Base-by-base conservation (phyloP, 2,329 filamentous ascomycete genomes). In the Basipetospora chlamydospora region DNA sequence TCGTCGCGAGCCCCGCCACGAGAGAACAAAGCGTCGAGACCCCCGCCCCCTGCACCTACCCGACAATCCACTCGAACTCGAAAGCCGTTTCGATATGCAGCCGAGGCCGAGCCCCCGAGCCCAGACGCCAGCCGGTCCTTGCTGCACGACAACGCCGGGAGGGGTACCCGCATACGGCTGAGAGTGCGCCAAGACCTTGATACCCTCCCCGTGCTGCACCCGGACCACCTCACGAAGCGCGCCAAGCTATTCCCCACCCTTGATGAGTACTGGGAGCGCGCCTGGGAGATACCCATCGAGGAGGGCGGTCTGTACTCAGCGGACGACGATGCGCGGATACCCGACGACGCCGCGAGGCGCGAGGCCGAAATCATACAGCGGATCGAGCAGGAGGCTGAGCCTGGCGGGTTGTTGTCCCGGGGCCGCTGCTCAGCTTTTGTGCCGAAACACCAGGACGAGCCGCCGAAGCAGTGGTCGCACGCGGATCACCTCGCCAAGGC, bases 401-500 rank as follows among this genome's bases (percentile, higher is more conserved):
- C 77, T 5, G 87, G 86, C 12, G 84, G 85, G 2, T 53, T 86
- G 4, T 64, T 95, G 20, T 85, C 80, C 35, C 61, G 67, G 37
- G 73, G 76, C 41, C 66, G 69, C 41, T 88, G 82, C 51, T 78
- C 77, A 3, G 60, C 79, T 17, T 90, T 82, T 46, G 67, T 77
- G 13, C 81, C 82, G 0, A 82, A 90, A 43, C 64, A 74, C 10
- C 63, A 61, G 41, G 77, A 83, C 39, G 81, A 92, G 47, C 82
- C 82, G 0, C 71, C 75, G 0, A 68, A 71, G 36, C 84, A 90
- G 49, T 96, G 84, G 64, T 77, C 80, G n/a, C 86, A 92, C 46
- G 71, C 75, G 50, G 87, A 96, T 49, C 83, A 96, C 51, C 67
- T 96, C 37, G 66, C 81, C 31, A 77, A 78, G 32, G 87, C 93